These are phyloP conservation scores for Pythium aquatile DNA, from an alignment of 352 stramenopile genomes.

Conservation along the genomic window DNA sequence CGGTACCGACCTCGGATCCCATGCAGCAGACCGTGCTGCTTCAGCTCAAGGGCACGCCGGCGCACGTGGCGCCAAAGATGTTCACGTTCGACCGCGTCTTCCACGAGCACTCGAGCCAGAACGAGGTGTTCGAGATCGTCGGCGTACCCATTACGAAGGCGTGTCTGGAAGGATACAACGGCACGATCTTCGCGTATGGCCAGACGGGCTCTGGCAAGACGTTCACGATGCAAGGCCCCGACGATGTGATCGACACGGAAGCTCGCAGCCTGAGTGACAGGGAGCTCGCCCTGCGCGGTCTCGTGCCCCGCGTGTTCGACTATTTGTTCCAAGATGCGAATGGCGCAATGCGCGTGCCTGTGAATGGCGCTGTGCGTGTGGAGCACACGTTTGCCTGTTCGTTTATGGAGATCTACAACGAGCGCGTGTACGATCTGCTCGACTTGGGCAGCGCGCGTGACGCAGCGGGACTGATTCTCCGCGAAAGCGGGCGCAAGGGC, in stretches of 20 bases:
- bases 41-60: constrained; percentile 40
- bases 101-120: constrained; percentile 86
- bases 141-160: constrained; percentile 80
- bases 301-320: constrained; percentile 82
- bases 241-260: constrained; percentile 63
- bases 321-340: constrained; percentile 69
- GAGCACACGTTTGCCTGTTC: constrained; percentile 78
- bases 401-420: constrained; percentile 98
- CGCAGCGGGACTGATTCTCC: constrained; percentile 52
- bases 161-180: constrained; percentile 83
- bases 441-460: constrained; percentile 61
- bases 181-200: constrained; percentile 86
- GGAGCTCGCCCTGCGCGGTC: constrained; percentile 48
- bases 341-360: constrained; percentile 9
- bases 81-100: constrained; percentile 94
- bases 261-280: constrained; percentile 23
- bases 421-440: constrained; percentile 96
- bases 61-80: constrained; percentile 35
- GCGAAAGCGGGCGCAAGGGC: constrained; percentile 70
- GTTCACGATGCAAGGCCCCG: constrained; percentile 83
- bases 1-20: constrained; percentile 40
- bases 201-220: constrained; percentile 86
- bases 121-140: constrained; percentile 88
- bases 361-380: constrained; percentile 29
- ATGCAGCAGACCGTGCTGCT: constrained; percentile 62